Conservation (phyloP, 108 stramenopile species). For the Fistulifera solaris region DNA sequence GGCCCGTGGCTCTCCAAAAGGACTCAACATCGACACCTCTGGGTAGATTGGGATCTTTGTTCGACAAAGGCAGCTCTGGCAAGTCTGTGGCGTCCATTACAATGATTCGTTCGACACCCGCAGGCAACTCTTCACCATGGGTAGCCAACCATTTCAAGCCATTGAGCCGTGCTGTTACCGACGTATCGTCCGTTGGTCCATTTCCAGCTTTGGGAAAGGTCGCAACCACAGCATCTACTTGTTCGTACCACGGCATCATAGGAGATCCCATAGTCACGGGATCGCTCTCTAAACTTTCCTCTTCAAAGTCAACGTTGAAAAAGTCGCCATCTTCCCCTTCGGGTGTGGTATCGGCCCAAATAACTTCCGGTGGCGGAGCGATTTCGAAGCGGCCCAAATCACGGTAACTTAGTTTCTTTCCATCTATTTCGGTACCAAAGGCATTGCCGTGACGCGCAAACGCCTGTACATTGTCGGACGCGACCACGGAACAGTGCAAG, state of each 20-base stretch:
- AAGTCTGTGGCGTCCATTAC: slow-evolving; percentile 86
- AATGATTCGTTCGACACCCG: slow-evolving; percentile 71
- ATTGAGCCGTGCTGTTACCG: slow-evolving; percentile 48
- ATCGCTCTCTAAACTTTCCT: slow-evolving; percentile 36
- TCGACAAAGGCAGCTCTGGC: slow-evolving; percentile 55
- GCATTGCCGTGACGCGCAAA: slow-evolving; percentile 77
- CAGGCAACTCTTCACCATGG: slow-evolving; percentile 52
- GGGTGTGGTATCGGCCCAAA: slow-evolving; percentile 53
- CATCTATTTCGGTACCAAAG: slow-evolving; percentile 74
- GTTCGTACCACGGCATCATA: slow-evolving; percentile 85
- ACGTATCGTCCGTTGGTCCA: slow-evolving; percentile 53
- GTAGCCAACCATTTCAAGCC: slow-evolving; percentile 77
- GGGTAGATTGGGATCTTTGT: slow-evolving; percentile 53
- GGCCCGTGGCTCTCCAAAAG: slow-evolving; percentile 58
- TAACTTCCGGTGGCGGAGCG: slow-evolving; percentile 67
- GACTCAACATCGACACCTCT: slow-evolving; percentile 61
- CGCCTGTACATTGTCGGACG: slow-evolving; percentile 68
- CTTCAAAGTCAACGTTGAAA: slow-evolving; percentile 49
- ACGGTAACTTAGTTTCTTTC: slow-evolving; percentile 52
- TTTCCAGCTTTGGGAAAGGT: slow-evolving; percentile 59
- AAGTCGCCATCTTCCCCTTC: slow-evolving; percentile 28
- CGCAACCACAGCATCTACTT: slow-evolving; percentile 71
- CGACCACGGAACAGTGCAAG: slow-evolving; percentile 80
- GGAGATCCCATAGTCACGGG: slow-evolving; percentile 29
- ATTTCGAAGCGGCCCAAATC: slow-evolving; percentile 78